Conservation (phyloP, 768 basidiomycete species). For the Tricholoma matsutake region DNA sequence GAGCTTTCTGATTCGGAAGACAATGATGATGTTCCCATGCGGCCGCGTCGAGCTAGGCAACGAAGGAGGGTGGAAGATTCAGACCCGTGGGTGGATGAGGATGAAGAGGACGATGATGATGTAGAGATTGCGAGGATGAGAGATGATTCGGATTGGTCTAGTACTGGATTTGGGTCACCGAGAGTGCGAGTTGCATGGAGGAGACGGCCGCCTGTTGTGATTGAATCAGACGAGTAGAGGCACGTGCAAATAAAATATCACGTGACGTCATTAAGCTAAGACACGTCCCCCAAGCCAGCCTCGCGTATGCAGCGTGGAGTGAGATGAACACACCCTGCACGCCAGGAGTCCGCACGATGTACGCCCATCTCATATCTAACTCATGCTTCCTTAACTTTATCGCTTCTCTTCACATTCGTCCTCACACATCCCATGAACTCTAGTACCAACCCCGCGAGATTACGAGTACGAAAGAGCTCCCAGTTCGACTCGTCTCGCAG, state of each 20-base stretch:
- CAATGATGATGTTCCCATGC: not conserved
- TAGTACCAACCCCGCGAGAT: constrained; percentile 7
- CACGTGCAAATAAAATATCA: not conserved
- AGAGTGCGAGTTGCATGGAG: not conserved
- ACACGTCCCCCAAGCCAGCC: no score
- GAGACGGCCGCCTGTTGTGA: not conserved
- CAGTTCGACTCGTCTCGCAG: constrained; percentile 18
- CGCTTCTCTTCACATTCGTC: no score
- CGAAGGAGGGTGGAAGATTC: not conserved
- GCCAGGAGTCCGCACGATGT: constrained; percentile 16
- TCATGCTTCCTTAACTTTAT: constrained; percentile 3
- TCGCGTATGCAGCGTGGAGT: constrained; percentile 11
- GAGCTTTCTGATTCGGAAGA: not conserved
- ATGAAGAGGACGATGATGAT: not conserved
- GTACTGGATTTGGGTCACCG: not conserved
- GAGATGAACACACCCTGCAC: constrained; percentile 13
- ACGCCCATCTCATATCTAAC: constrained; percentile 16
- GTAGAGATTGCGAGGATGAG: constrained; percentile 2
- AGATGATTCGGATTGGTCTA: constrained; percentile 1
- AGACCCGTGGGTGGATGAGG: not conserved
- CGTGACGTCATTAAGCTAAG: no score
- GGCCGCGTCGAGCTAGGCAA: not conserved
- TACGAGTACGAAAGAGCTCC: constrained; percentile 26
- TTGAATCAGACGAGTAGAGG: constrained; percentile 6
- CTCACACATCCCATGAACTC: constrained; percentile 20